phyloP scores from a whole-genome alignment of 179 eudicot species.

The Pouteria campechiana region DNA sequence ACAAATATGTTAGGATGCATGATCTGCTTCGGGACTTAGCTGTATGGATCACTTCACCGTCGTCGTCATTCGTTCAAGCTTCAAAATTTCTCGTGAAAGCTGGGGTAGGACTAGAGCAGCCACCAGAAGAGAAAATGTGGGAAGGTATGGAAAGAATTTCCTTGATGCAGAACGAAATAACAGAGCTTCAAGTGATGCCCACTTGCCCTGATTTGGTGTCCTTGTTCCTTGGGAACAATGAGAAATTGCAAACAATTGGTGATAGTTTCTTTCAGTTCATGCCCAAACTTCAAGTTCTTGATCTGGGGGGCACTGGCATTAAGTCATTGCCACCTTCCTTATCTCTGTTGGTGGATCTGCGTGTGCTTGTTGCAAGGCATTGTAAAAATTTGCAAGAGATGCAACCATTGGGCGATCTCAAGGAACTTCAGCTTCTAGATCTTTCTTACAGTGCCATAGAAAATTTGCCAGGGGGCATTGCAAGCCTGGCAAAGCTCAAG shows the following conservation, averaged over 20 bases:
- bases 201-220: slow-evolving; percentile 6
- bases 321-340: slow-evolving; percentile 13
- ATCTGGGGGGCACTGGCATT: slow-evolving; percentile 8
- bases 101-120: slow-evolving; percentile 11
- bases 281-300: slow-evolving; percentile 8
- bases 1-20: slow-evolving; percentile 27
- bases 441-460: slow-evolving; percentile 1
- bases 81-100: slow-evolving; percentile 18
- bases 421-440: slow-evolving; percentile 11
- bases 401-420: slow-evolving; percentile 8
- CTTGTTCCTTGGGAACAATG: slow-evolving; percentile 10
- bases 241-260: slow-evolving; percentile 2
- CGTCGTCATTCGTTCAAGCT: slow-evolving; percentile 10
- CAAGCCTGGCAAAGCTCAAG: slow-evolving; percentile 5
- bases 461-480: slow-evolving; percentile 4
- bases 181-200: slow-evolving; percentile 1
- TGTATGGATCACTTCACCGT: slow-evolving; percentile 7
- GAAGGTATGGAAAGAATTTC: slow-evolving; percentile 29
- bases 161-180: slow-evolving; percentile 18
- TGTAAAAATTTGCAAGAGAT: slow-evolving; percentile 1
- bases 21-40: slow-evolving; percentile 29
- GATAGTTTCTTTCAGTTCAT: slow-evolving; percentile 6
- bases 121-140: slow-evolving; percentile 26
- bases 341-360: slow-evolving; percentile 4
- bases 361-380: slow-evolving; percentile 5